Base-by-base conservation (phyloP, 139 green algal genomes). In the Nannochloris sp. region DNA sequence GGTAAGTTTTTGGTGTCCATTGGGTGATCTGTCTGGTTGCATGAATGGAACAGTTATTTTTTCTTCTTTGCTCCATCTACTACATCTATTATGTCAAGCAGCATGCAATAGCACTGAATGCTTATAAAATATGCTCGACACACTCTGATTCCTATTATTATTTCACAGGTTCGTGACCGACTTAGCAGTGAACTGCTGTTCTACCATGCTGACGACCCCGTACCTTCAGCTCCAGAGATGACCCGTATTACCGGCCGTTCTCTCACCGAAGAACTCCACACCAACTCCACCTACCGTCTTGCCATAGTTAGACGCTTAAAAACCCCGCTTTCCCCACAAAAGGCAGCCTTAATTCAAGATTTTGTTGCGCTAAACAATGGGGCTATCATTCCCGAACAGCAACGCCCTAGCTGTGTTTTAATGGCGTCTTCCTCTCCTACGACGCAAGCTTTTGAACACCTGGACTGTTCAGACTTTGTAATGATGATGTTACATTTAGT, bases 401-500 rank as follows among this genome's bases (percentile, higher is more conserved):
- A 19, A 27, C 19, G 19, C 19, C 42, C 42, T 19, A 27, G 19
- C 42, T 27, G 19, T 19, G 42, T 51, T 19, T 19, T 51, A 19
- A 51, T 51, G 42, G 42, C 42, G 19, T 51, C 42, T 19, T 27
- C 42, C 42, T 19, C 42, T 27, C 42, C 42, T 19, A 27, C 42
- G 19, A 51, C 42, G 19, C 19, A 51, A 19, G 19, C 42, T 19
- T 51, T 51, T 51, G 42, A 51, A 19, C 42, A 19, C 42, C 13
- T 62, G 14, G 9, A 30, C n/a, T 62, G 54, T 35, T 30, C 14
- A 13, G 54, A 62, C 15, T 62, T 62, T 62, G 54, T 62, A 15
- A 35, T 35, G 9, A 62, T 35, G 19, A 62, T 62, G 54, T 35
- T 62, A 15, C 54, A 62, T 15, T 14, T 62, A 15, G 54, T 62